phyloP scores from a whole-genome alignment of 2,329 filamentous ascomycete species.

The Ophiocordyceps unilateralis region DNA sequence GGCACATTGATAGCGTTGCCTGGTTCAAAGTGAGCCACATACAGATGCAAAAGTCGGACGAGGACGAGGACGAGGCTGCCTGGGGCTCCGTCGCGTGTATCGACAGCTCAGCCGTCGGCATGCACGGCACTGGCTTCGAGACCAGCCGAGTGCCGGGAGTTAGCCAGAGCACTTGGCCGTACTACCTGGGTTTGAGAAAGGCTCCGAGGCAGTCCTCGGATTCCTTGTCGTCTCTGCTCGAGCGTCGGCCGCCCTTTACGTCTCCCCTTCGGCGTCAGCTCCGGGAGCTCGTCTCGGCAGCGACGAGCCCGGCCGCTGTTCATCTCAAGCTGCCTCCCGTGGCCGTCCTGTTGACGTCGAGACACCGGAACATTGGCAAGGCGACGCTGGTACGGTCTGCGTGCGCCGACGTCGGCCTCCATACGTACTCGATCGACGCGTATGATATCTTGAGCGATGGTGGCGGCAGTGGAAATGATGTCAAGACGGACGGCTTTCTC shows the following conservation, averaged over 20 bases:
- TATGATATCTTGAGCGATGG: constrained; percentile 93
- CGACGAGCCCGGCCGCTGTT: constrained; percentile 74
- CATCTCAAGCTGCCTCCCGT: constrained; percentile 77
- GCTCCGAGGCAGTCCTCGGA: constrained; percentile 31
- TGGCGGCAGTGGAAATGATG: constrained; percentile 62
- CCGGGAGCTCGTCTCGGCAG: constrained; percentile 70
- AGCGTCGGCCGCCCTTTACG: constrained; percentile 31
- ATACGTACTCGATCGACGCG: constrained; percentile 75
- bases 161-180: constrained; percentile 67
- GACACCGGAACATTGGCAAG: constrained; percentile 87
- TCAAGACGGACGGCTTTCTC: constrained; percentile 84
- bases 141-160: constrained; percentile 64
- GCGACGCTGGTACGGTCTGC: constrained; percentile 59
- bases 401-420: constrained; percentile 76
- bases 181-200: constrained; percentile 67
- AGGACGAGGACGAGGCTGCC: constrained; percentile 44
- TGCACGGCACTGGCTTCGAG: constrained; percentile 81
- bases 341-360: constrained; percentile 76
- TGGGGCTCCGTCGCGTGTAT: constrained; percentile 83
- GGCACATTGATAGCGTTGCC: constrained; percentile 45
- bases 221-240: constrained; percentile 21
- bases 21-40: constrained; percentile 89
- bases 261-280: constrained; percentile 52
- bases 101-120: constrained; percentile 70
- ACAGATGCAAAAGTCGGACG: constrained; percentile 33